Conservation (phyloP, 2,329 filamentous ascomycete species). For the Epichloe uncinata region DNA sequence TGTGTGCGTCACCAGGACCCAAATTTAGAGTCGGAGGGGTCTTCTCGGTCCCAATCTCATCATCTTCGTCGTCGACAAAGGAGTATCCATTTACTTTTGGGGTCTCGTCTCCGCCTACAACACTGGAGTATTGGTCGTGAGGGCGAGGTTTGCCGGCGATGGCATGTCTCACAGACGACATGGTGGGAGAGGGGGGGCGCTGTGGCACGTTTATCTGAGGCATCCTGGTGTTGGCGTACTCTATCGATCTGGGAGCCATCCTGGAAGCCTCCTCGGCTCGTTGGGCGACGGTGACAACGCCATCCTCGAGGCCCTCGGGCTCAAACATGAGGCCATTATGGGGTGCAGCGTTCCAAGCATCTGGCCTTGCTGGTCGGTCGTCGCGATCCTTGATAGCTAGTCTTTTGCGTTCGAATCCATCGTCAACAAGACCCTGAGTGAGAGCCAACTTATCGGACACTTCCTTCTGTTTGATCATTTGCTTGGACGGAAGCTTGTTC, state of each 20-base stretch:
- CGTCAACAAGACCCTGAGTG: constrained; percentile 35
- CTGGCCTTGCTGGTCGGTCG: constrained; percentile 60
- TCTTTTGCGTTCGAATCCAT: constrained; percentile 44
- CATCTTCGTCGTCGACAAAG: constrained; percentile 75
- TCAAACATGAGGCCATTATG: constrained; percentile 82
- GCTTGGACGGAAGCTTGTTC: constrained; percentile 76
- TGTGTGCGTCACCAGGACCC: constrained; percentile 48
- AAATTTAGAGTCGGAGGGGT: constrained; percentile 37
- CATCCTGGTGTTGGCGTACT: constrained; percentile 74
- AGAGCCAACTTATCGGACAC: constrained; percentile 40
- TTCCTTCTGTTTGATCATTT: constrained; percentile 56
- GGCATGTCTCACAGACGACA: constrained; percentile 73
- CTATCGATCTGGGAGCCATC: constrained; percentile 62
- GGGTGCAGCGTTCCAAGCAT: constrained; percentile 61
- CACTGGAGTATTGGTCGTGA: constrained; percentile 46
- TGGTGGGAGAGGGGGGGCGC: constrained; percentile 63
- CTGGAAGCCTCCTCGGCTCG: constrained; percentile 56
- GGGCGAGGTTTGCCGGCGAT: constrained; percentile 59
- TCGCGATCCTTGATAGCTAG: constrained; percentile 54
- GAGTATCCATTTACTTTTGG: constrained; percentile 87
- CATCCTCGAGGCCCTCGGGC: constrained; percentile 51
- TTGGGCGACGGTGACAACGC: constrained; percentile 49
- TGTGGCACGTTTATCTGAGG: constrained; percentile 33
- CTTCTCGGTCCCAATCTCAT: constrained; percentile 19
- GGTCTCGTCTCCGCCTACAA: constrained; percentile 55